A percentile compares a stretch with the other conserved stretches of the same genome.
These are phyloP conservation scores for Rhipidocladum racemiflorum DNA, from an alignment of 176 grass and related monocot species.

Conservation along the genomic window DNA sequence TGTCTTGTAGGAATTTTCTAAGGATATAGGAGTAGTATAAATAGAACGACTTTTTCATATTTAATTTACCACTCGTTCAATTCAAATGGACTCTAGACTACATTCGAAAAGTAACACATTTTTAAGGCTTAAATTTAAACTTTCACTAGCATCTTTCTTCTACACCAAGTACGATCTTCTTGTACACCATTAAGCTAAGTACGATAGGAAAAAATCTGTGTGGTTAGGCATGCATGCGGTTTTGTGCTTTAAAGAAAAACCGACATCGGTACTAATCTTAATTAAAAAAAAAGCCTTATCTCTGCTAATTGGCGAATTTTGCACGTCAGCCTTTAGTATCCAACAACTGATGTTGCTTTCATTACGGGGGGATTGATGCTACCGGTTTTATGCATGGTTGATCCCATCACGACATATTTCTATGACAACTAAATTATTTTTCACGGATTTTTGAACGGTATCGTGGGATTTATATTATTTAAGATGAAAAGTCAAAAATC, in stretches of 20 bases:
- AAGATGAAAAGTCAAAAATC: too few relatives aligned
- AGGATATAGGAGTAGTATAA: too few relatives aligned
- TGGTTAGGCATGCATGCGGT: too few relatives aligned
- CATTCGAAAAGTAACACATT: neutral
- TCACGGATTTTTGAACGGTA: neutral
- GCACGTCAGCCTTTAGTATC: neutral
- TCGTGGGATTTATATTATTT: neutral
- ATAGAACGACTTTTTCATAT: too few relatives aligned
- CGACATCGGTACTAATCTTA: neutral
- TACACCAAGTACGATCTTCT: too few relatives aligned
- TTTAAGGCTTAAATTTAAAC: neutral
- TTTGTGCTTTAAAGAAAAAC: neutral
- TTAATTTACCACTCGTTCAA: too few relatives aligned
- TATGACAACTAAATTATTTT: neutral
- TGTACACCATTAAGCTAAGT: too few relatives aligned
- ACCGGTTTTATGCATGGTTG: neutral
- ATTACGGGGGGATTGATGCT: neutral
- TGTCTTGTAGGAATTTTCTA: too few relatives aligned
- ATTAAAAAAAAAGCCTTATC: neutral
- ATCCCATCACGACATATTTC: neutral
- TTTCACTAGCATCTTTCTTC: too few relatives aligned
- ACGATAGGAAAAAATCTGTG: neutral
- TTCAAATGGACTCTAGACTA: neutral
- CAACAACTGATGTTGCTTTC: conserved; percentile 11
- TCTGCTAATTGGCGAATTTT: conserved; percentile 5